Conservation (phyloP, 805 yeast genomes). For the Candida nemodendra region DNA sequence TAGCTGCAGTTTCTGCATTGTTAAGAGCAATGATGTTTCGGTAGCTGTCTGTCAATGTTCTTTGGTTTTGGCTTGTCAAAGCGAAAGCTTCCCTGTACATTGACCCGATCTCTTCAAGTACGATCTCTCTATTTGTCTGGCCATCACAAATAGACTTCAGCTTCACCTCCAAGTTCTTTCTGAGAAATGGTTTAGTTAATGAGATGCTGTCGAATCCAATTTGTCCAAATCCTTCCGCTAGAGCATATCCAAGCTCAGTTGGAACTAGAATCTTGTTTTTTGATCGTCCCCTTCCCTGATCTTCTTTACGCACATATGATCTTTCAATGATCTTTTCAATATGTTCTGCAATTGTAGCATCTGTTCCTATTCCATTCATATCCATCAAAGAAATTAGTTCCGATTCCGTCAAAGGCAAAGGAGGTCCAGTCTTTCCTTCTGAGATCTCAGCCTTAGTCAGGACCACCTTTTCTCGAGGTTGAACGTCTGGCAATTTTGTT, state of each 20-base stretch:
- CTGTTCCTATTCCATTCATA: conserved; percentile 96
- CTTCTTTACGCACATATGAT: conserved; percentile 56
- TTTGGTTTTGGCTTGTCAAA: conserved; percentile 42
- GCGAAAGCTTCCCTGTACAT: conserved; percentile 64
- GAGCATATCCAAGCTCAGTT: conserved; percentile 76
- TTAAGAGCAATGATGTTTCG: conserved; percentile 16
- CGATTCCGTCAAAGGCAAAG: conserved; percentile 82
- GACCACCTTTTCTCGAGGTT: conserved; percentile 53
- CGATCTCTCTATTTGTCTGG: conserved; percentile 46
- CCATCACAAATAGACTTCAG: conserved; percentile 73
- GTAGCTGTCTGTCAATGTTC: conserved; percentile 37
- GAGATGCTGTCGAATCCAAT: conserved; percentile 71
- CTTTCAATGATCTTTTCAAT: conserved; percentile 74
- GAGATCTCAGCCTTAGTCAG: conserved; percentile 57
- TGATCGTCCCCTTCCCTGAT: conserved; percentile 36
- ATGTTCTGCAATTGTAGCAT: conserved; percentile 98
- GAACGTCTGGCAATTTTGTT: conserved; percentile 59
- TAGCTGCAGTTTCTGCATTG: conserved; percentile 1
- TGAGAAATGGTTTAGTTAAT: conserved; percentile 82
- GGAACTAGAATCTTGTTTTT: conserved; percentile 60
- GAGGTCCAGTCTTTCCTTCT: conserved; percentile 79
- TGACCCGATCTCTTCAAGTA: conserved; percentile 51
- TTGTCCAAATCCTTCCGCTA: conserved; percentile 83
- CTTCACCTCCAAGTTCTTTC: conserved; percentile 71
- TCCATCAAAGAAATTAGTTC: conserved; percentile 94